Base-by-base conservation (phyloP, 495 filamentous ascomycete species). In the Penicillium fimorum region DNA sequence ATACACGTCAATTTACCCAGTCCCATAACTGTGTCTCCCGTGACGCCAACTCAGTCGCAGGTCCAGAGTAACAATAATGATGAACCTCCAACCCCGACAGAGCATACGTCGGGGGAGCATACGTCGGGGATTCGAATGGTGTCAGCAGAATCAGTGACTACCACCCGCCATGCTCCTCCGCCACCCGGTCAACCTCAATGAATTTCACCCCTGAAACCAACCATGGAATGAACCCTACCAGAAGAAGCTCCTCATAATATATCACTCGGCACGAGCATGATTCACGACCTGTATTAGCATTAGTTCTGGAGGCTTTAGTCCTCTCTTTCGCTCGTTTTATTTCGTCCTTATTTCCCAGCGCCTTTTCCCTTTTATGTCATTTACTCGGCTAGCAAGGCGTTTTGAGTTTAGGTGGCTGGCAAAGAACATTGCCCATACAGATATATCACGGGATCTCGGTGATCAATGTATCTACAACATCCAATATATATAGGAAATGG, bases 1-100 rank as follows among this genome's bases (percentile, higher is more conserved):
- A 79, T 79, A 27, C 72, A 73, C 18, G 63, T 79, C 41, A 68
- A 77, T 13, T 48, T 68, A n/a, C 68, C 69, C 10, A 76, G 65
- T 54, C 73, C 76, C 4, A 53, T 68, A 9, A 56, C 59, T 46
- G 54, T 66, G 15, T 71, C 62, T 2, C 73, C 72, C n/a, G 55
- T 59, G 17, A 70, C 71, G 0, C 70, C 73, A 0, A 69, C 63
- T 2, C 56, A 51, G 15, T 41, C 57, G 4, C 63, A 53, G 8
- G 55, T 38, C 3, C 47, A 57, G 13, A 58, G 55, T 25, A 40
- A 24, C 29, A 44, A 57, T 25, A 40, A 58, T 25, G 47, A 50
- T 17, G 42, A 32, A 17, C 42, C 46, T 5, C 27, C 59, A n/a
- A 60, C 58, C 2, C 56, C 62, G 0, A 58, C 50, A 27, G 56